Base-by-base conservation (phyloP, 2,329 filamentous ascomycete genomes). In the Pyrenochaeta sp. region DNA sequence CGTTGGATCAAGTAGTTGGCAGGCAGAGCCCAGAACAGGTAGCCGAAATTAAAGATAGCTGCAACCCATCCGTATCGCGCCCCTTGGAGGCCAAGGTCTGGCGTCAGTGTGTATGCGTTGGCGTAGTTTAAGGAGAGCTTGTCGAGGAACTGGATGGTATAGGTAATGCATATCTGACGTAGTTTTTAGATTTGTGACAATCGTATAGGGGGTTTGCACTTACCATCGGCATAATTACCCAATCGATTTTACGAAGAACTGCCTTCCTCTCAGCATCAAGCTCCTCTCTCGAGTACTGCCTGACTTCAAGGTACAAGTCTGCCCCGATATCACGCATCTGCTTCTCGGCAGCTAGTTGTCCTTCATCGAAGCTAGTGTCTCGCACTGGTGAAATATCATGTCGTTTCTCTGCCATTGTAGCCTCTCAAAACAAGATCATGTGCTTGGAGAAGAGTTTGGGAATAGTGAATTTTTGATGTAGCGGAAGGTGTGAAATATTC, bases 101-200 rank as follows among this genome's bases (percentile, higher is more conserved):
- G 67, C 15, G 74, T 72, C 1, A 76, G 58, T 2, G 67, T 66
- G 54, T 77, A 77, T 9, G 74, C 75, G 3, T 68, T 72, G 11
- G 75, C 76, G 54, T 78, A 77, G 58, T 77, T 77, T n/a, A 78
- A 63, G 1, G 73, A 74, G 7, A 76, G 66, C 49, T 77, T 77
- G 58, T 77, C 78, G 21, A 82, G 72, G 54, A 80, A 82, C 60
- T 81, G 80, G 30, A 81, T 79, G 15, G 72, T 78, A 61, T 81
- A 81, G 7, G 77, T 79, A 31, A 73, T 70, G 49, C 69, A 74
- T 12, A 76, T 75, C 73, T 76, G 27, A 2, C 15, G 14, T 7
- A 1, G 6, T 20, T 14, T 21, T 31, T 32, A 37, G 18, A 32
- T 37, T 10, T 2, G n/a, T 15, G 10, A 20, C 17, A 14, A 1